phyloP scores from a whole-genome alignment of 306 rosid species.

The Rosa persica region DNA sequence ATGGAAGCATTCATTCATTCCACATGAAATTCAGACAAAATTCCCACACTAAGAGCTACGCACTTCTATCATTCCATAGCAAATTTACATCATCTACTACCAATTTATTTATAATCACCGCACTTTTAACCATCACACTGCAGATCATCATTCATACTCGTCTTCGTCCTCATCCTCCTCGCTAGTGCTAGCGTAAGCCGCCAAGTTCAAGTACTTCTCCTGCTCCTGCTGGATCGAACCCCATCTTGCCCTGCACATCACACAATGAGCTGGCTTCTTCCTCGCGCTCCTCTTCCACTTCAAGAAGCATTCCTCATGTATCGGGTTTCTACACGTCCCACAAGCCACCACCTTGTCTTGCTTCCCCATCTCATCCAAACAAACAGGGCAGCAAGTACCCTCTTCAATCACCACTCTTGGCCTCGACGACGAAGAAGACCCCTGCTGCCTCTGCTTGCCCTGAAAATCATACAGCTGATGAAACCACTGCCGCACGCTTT shows the following conservation, averaged over 20 bases:
- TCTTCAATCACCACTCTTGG: slow-evolving; percentile 43
- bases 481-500: slow-evolving; percentile 48
- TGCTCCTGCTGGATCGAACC: slow-evolving; percentile 33
- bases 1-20: neutral
- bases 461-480: slow-evolving; percentile 46
- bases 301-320: slow-evolving; percentile 73
- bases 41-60: neutral
- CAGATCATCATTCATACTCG: neutral
- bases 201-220: slow-evolving; percentile 66
- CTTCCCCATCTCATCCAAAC: slow-evolving; percentile 75
- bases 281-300: slow-evolving; percentile 77
- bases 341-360: slow-evolving; percentile 64
- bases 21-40: neutral
- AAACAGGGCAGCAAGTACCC: slow-evolving; percentile 65
- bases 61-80: neutral
- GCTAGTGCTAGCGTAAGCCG: slow-evolving; percentile 46
- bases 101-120: neutral
- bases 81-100: neutral
- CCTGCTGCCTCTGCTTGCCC: slow-evolving; percentile 3
- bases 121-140: slow-evolving; percentile 7
- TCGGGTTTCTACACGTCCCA: slow-evolving; percentile 63
- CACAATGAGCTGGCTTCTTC: slow-evolving; percentile 61
- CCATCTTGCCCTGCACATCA: slow-evolving; percentile 92
- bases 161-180: neutral
- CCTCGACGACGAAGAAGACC: neutral